Conservation (phyloP, 495 filamentous ascomycete genomes). For the Collariella sp. region DNA sequence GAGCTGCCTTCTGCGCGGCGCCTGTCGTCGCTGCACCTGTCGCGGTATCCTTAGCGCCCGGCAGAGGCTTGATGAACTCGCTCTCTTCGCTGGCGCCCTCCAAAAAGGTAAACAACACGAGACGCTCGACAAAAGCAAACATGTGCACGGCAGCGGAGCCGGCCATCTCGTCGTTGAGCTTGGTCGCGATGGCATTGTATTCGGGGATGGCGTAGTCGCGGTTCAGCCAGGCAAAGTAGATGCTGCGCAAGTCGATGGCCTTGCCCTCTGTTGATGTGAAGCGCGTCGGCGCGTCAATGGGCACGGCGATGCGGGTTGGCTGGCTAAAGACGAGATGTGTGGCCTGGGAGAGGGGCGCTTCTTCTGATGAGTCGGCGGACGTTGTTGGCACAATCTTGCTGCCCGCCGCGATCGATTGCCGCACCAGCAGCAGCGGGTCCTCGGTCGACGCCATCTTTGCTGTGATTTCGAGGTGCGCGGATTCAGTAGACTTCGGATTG, state of each 20-base stretch:
- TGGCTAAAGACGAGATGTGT: constrained; percentile 72
- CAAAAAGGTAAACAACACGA: constrained; percentile 87
- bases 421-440: constrained; percentile 72
- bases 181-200: constrained; percentile 75
- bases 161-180: constrained; percentile 70
- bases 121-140: constrained; percentile 77
- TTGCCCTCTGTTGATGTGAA: constrained; percentile 59
- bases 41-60: constrained; percentile 48
- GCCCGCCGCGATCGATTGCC: constrained; percentile 63
- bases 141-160: constrained; percentile 61
- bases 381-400: constrained; percentile 57
- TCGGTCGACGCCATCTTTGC: constrained; percentile 32
- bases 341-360: constrained; percentile 57
- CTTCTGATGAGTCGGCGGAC: constrained; percentile 44
- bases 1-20: constrained; percentile 43
- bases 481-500: not conserved
- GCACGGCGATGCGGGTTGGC: constrained; percentile 53
- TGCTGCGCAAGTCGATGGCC: constrained; percentile 79
- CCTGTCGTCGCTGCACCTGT: constrained; percentile 37
- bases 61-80: constrained; percentile 83
- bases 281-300: constrained; percentile 70
- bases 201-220: constrained; percentile 78
- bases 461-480: not conserved
- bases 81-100: constrained; percentile 80
- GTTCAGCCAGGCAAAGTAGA: constrained; percentile 92